A percentile compares a stretch with the other conserved stretches of the same genome.
phyloP scores from a whole-genome alignment of 2,329 filamentous ascomycete genomes.

The Magnaporthiopsis rhizophila region DNA sequence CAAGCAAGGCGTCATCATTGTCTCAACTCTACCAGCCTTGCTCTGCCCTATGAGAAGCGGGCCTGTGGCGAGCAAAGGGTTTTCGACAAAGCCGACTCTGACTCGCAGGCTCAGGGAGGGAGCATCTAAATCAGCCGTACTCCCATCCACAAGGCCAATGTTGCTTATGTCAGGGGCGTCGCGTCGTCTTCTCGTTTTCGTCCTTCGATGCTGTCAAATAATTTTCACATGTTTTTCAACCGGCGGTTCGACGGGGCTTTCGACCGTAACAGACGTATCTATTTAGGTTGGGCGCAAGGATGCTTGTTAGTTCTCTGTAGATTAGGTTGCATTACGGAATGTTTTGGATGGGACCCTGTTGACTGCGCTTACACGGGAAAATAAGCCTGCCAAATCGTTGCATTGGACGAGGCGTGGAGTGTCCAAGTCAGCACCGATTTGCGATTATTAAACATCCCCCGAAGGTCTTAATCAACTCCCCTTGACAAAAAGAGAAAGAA shows the following conservation, averaged over 20 bases:
- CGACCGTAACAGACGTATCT: constrained; percentile 57
- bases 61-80: too few relatives aligned
- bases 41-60: too few relatives aligned
- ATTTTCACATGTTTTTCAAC: not conserved
- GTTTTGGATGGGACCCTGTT: not conserved
- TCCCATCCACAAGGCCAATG: not conserved
- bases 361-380: constrained; percentile 48
- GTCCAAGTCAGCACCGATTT: not conserved
- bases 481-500: too few relatives aligned
- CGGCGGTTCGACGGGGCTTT: constrained; percentile 33
- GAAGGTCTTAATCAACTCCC: too few relatives aligned
- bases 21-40: too few relatives aligned
- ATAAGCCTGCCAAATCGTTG: constrained; percentile 38
- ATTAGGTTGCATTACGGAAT: not conserved
- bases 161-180: not conserved
- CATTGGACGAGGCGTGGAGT: not conserved
- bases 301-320: too few relatives aligned
- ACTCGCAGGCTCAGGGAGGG: not conserved
- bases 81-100: not conserved
- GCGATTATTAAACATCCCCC: too few relatives aligned
- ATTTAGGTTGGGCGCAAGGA: not conserved
- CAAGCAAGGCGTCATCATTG: too few relatives aligned
- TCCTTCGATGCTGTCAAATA: not conserved
- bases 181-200: not conserved
- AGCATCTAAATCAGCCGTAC: not conserved